Percentiles rank a stretch among this genome's conserved stretches.
Conservation (phyloP, 495 filamentous ascomycete species). For the Trypethelium eluteriae region DNA sequence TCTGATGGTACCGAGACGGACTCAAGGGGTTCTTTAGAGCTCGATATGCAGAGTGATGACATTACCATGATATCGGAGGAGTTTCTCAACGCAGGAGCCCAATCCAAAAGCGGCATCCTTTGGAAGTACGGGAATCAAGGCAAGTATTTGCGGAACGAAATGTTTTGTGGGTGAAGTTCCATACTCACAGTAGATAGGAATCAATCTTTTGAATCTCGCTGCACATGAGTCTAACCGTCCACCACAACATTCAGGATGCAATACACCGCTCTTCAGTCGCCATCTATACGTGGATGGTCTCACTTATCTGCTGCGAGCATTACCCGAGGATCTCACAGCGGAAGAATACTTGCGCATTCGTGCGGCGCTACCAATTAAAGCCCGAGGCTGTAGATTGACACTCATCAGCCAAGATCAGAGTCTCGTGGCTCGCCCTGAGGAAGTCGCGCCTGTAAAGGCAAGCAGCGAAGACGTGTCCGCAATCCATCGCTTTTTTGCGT, state of each 20-base stretch:
- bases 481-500: slow-evolving; percentile 52
- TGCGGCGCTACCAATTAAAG: slow-evolving; percentile 13
- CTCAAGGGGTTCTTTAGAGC: not conserved
- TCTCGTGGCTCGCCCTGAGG: not conserved
- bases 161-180: not conserved
- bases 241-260: slow-evolving; percentile 25
- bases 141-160: slow-evolving; percentile 16
- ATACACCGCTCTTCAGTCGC: slow-evolving; percentile 42
- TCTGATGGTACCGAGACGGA: not conserved
- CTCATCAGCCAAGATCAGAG: not conserved
- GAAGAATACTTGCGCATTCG: slow-evolving; percentile 42
- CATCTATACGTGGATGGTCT: slow-evolving; percentile 60
- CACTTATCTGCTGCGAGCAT: slow-evolving; percentile 56
- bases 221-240: slow-evolving; percentile 32
- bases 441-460: not conserved
- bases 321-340: slow-evolving; percentile 51
- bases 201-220: slow-evolving; percentile 34
- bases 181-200: slow-evolving; percentile 27
- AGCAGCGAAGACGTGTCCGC: slow-evolving; percentile 37
- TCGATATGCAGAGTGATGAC: slow-evolving; percentile 3
- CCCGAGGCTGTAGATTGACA: not conserved
- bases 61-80: slow-evolving; percentile 13
- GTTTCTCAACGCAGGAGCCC: slow-evolving; percentile 12
- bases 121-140: slow-evolving; percentile 45
- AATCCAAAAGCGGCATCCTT: slow-evolving; percentile 35